phyloP scores from a whole-genome alignment of 768 basidiomycete genomes.

The Lactarius psammicola region DNA sequence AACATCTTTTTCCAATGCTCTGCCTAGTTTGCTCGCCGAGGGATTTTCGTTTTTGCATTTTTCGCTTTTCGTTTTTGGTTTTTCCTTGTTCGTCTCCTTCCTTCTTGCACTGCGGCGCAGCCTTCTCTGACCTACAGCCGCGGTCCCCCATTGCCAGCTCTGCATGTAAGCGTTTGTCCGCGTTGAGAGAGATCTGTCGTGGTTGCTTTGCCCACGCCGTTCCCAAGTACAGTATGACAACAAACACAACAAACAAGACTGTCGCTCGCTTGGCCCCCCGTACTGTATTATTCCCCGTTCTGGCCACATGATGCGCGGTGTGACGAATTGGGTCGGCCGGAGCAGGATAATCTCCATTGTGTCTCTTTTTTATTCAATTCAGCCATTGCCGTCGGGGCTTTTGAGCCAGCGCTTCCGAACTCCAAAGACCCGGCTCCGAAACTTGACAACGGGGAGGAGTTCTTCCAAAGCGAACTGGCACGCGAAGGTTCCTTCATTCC shows the following conservation, averaged over 20 bases:
- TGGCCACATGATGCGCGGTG: slow-evolving; percentile 6
- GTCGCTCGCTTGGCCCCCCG: no score
- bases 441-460: slow-evolving; percentile 10
- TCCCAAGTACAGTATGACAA: no score
- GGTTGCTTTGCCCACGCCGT: neutral
- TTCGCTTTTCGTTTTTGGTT: neutral
- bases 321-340: neutral
- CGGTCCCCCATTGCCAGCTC: neutral
- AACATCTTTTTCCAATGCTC: no score
- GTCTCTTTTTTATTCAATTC: neutral
- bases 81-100: neutral
- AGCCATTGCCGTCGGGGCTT: neutral
- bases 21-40: neutral
- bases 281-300: neutral
- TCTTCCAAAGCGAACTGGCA: slow-evolving; percentile 2
- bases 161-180: neutral
- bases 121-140: neutral
- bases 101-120: neutral
- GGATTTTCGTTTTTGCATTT: neutral
- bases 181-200: neutral
- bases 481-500: neutral
- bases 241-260: no score
- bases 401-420: neutral
- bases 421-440: slow-evolving; percentile 13
- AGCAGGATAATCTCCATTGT: neutral